Conservation (phyloP, 2,329 filamentous ascomycete genomes). For the Ophiostoma sp. region DNA sequence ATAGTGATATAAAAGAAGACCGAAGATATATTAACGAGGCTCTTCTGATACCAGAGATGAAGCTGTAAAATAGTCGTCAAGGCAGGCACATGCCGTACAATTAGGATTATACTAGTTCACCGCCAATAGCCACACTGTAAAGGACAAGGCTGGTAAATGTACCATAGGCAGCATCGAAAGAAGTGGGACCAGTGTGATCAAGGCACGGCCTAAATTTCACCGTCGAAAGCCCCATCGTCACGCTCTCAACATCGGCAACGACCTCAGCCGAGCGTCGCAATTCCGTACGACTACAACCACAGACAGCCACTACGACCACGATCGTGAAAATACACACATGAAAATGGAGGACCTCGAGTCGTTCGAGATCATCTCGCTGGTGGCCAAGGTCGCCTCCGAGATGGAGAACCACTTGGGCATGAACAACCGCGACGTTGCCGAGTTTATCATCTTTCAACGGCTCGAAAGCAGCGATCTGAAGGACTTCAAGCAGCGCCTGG, state of each 20-base stretch:
- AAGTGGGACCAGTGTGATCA: conserved; percentile 7
- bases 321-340: not conserved
- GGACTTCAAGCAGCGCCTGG: conserved; percentile 71
- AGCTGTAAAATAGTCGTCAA: not conserved
- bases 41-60: too few species aligned
- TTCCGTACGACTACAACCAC: not conserved
- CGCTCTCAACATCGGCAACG: not conserved
- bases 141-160: conserved; percentile 4
- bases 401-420: conserved; percentile 90
- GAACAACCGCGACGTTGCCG: conserved; percentile 88
- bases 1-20: not conserved
- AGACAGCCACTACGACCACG: not conserved
- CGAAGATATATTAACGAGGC: too few species aligned
- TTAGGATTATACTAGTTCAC: not conserved
- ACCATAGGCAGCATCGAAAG: not conserved
- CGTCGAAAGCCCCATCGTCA: not conserved
- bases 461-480: conserved; percentile 63
- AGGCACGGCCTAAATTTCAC: conserved; percentile 11
- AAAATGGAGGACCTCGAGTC: conserved; percentile 84
- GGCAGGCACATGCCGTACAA: not conserved
- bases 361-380: conserved; percentile 87
- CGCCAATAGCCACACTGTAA: not conserved
- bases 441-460: conserved; percentile 92
- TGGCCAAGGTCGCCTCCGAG: conserved; percentile 90
- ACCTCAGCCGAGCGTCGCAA: not conserved